Evolutionary conservation across 2,329 filamentous ascomycete genomes (phyloP), one percentile per base, ranked within the genome.

Genomic region (Aspergillus intermedius): DNA sequence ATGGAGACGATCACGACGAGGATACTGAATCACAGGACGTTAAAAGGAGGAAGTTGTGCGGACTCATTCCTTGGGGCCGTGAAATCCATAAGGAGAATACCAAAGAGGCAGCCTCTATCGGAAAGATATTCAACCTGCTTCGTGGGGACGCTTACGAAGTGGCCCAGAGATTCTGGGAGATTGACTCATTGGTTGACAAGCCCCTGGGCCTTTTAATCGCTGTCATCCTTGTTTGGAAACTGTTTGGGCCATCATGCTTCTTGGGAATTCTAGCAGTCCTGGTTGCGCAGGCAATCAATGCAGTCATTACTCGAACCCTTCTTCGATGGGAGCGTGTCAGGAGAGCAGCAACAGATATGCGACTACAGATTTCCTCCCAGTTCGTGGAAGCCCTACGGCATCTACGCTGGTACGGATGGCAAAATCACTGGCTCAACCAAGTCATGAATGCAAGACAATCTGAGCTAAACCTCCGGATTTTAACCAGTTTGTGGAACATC

Each of bases 61-160:
- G 66, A 3, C 49, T 70, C 1, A 51, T 52, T 34, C 49, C 34
- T 45, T 44, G 47, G 8, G 61, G 58, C 49, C 59, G 58, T 39
- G 56, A 55, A 34, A 54, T 54, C 49, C 63, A 49, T 44, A 62
- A 53, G 30, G 53, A 60, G 41, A 65, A 65, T 48, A 51, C 50
- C 22, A 77, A 78, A 48, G 72, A 79, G 48, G 80, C 86, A 2
- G 88, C 90, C 0, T 89, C 87, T 0, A 91, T 91, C 69, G 90
- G 90, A 6, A 95, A 95, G 62, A 93, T 95, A 45, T 78, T 95
- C 52, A 95, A 95, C 59, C 70, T 95, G 2, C 87, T 95, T 75
- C 83, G 88, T 34, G 77, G 77, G 5, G 69, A 69, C 52, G 67
- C 65, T 8, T 68, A 71, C 34, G 64, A 69, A 49, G 65, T 68